Base-by-base conservation (phyloP, 2,329 filamentous ascomycete species). In the Claviceps humidiphila region DNA sequence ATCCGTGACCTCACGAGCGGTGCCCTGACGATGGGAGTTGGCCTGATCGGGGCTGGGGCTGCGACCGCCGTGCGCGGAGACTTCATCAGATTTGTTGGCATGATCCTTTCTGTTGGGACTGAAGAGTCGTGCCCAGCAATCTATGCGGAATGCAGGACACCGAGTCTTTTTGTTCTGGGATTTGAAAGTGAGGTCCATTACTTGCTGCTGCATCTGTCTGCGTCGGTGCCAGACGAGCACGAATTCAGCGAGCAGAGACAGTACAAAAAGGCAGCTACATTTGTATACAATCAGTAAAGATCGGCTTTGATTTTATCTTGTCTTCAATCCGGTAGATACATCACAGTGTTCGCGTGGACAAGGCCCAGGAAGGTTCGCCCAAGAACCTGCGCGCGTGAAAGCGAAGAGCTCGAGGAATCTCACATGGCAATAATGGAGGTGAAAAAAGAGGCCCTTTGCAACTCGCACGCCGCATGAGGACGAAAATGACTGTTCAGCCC, bases 361-460 rank as follows among this genome's bases (percentile, higher is more conserved):
- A 34, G 30, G 9, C 30, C 30, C 9, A 34, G 9, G 3, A 34
- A 34, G 9, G 30, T 34, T 34, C 30, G 9, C 30, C 4, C 30
- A 40, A 40, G 1, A 40, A 40, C 39, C 14, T 40, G 39, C 5
- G 5, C 39, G 5, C 14, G 5, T 16, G 39, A 40, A 40, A 34
- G 30, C 30, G 30, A 34, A 34, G 30, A 34, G 30, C 30, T 34
- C 30, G 39, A 17, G 39, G 39, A 6, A 8, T 55, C 74, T 70
- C 73, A 89, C 82, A 86, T 81, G 62, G 77, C 85, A 53, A 89
- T 78, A 55, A 96, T 85, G 34, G 89, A 73, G 16, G 93, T 82
- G 3, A 87, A 85, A 58, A 96, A 83, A 55, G 75, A 78, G 45
- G 84, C 89, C 49, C 82, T 87, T 69, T 95, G 81, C 58, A 95